phyloP scores from a whole-genome alignment of 176 grass and related monocot species.

The Rhipidocladum racemiflorum region DNA sequence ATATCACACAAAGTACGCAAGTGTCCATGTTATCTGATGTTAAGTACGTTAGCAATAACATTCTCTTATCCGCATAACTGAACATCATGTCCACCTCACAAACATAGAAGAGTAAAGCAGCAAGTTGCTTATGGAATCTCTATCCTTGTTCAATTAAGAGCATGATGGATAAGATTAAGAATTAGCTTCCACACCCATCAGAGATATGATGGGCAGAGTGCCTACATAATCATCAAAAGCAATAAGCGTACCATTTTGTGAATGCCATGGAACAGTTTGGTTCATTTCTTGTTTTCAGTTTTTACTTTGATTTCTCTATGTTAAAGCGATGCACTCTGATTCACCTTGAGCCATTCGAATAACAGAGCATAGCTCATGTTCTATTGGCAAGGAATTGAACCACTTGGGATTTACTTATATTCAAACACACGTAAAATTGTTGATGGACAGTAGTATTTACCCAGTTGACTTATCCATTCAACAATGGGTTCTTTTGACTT shows the following conservation, averaged over 20 bases:
- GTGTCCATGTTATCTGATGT: background rate
- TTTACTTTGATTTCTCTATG: background rate
- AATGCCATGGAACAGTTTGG: background rate
- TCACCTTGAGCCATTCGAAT: background rate
- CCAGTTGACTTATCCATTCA: slow-evolving; percentile 2
- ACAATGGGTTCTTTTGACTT: background rate
- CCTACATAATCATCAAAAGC: background rate
- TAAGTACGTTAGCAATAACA: background rate
- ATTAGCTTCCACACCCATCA: background rate
- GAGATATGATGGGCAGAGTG: background rate
- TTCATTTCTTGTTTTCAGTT: background rate
- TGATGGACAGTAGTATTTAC: background rate
- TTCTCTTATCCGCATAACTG: background rate
- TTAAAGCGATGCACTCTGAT: background rate
- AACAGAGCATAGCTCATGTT: background rate
- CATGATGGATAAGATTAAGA: background rate
- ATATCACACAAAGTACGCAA: slow-evolving; percentile 18
- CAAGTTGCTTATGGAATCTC: background rate
- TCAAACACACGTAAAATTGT: background rate
- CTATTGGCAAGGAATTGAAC: background rate
- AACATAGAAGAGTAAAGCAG: background rate
- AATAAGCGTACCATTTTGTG: background rate
- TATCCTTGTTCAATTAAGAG: background rate
- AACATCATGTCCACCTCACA: background rate
- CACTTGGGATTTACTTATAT: background rate